Base-by-base conservation (phyloP, 2,329 filamentous ascomycete species). In the Biscogniauxia marginata region DNA sequence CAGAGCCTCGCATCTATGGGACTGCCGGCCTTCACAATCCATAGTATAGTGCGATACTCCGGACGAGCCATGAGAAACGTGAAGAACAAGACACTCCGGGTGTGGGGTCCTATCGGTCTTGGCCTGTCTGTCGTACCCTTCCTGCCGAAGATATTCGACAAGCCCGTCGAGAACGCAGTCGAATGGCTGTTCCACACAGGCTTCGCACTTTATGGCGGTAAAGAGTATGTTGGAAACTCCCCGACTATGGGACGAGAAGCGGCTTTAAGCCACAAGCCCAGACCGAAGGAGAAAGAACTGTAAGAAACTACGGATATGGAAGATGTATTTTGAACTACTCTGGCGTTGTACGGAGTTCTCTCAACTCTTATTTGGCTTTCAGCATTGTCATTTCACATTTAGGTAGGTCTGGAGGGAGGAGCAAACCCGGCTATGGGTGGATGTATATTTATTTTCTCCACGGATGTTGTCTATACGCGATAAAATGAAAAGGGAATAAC, bases 1-100 rank as follows among this genome's bases (percentile, higher is more conserved):
- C 95, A 99, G 76, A 86, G 85, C 62, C 60, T 99, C 49, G 95
- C 95, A 0, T 91, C 86, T 67, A 99, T 99, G 95, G 95, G 91
- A 1, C 74, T 98, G 63, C 95, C 93, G 0, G 93, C 93, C 0
- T 91, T 97, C 60, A 96, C 92, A 0, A 96, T 98, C 56, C 93
- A 97, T 74, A 92, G 88, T 59, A 88, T 98, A 5, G 95, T 99
- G 51, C 84, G 86, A 58, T 97, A 99, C 70, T 93, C 90, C 0
- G 92, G 95, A 0, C 81, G 80, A 43, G 91, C 91, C n/a, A 73
- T 99, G 78, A 96, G 93, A 77, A 80, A 90, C 65, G 79, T 81
- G 19, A 93, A 95, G 79, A 96, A 89, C 69, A 79, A 81, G 57
- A 84, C 77, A 4, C 57, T 98, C 21, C 80, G 93, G 64, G 95